Percentiles rank a stretch among this genome's conserved stretches.
These are phyloP conservation scores for Corymbia calophylla DNA, from an alignment of 441 rosid genomes.

Conservation along the genomic window DNA sequence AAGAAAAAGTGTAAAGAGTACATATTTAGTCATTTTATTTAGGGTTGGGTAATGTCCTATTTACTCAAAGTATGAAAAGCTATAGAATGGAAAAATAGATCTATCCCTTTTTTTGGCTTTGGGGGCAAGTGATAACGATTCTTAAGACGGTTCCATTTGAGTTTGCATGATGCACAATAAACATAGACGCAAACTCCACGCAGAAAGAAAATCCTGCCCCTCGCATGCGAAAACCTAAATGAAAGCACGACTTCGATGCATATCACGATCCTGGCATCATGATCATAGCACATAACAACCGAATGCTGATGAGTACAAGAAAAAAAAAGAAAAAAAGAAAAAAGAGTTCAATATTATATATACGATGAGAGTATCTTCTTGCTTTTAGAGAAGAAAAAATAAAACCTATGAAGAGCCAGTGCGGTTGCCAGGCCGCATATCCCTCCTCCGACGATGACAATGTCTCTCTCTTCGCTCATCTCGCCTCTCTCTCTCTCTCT, in stretches of 20 bases:
- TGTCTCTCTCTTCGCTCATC: constrained; percentile 5
- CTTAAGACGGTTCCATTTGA: not conserved
- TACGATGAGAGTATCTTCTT: not conserved
- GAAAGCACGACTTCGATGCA: not conserved
- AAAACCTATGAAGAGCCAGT: constrained; percentile 16
- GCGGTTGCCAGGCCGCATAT: constrained; percentile 18
- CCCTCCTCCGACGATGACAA: constrained; percentile 17
- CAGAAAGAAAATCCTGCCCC: not conserved
- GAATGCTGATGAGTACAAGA: not conserved
- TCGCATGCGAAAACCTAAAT: not conserved
- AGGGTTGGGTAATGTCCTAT: not conserved
- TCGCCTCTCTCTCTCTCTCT: not conserved
- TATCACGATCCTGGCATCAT: not conserved
- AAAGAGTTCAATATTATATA: not conserved
- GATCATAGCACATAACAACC: not conserved
- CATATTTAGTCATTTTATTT: not conserved
- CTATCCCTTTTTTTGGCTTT: not conserved
- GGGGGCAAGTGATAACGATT: not conserved
- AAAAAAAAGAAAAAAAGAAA: not conserved
- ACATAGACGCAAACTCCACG: not conserved
- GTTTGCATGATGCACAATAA: not conserved
- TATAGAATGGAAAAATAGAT: not conserved
- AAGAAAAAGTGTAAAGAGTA: not conserved
- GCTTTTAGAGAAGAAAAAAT: not conserved
- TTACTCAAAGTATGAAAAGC: not conserved